Base-by-base conservation (phyloP, 78 protist genomes). In the Parvularia atlantis region DNA sequence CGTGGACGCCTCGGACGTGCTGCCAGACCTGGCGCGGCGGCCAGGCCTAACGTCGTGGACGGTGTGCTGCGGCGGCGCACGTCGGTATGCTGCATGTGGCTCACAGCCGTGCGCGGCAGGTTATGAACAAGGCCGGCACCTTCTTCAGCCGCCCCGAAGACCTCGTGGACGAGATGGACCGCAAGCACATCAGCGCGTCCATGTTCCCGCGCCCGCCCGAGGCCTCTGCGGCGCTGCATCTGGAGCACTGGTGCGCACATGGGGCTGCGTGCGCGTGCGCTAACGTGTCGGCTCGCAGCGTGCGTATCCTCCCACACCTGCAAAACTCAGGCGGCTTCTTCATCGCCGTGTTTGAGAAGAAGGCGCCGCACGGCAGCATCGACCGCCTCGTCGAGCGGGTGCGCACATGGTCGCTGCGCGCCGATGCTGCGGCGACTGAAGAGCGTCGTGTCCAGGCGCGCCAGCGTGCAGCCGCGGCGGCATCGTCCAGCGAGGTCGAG, bases 41-140 rank as follows among this genome's bases (percentile, higher is more conserved):
- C 58, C 57, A 0, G 98, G 97, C 26, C 26, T 93, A 40, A n/a
- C 60, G 14, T 11, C 54, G 24, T 95, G 96, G 97, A 37, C 43
- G 14, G 81, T 88, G 48, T 9, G 16, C 56, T 35, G 65, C 31
- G 3, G 65, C 36, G 30, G 2, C 65, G 39, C 43, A 54, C 60
- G n/a, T n/a, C 13, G 35, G 44, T 59, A 0, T 17, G 24, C 39
- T 13, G 28, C 43, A 40, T 59, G 36, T 35, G 36, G 46, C 17
- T 2, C 39, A 20, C 26, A 7, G 14, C 39, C 28, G 65, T 40
- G 0, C 39, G 31, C 43, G 1, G 26, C 56, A 50, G 56, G 56
- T 50, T 14, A 50, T 50, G 56, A 19, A 50, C 56, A 50, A 50
- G 56, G 56, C 56, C 56, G 56, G 56, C 30, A 11, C 16, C 17